Base-by-base conservation (phyloP, 2,329 filamentous ascomycete species). In the Blastomyces gilchristii region DNA sequence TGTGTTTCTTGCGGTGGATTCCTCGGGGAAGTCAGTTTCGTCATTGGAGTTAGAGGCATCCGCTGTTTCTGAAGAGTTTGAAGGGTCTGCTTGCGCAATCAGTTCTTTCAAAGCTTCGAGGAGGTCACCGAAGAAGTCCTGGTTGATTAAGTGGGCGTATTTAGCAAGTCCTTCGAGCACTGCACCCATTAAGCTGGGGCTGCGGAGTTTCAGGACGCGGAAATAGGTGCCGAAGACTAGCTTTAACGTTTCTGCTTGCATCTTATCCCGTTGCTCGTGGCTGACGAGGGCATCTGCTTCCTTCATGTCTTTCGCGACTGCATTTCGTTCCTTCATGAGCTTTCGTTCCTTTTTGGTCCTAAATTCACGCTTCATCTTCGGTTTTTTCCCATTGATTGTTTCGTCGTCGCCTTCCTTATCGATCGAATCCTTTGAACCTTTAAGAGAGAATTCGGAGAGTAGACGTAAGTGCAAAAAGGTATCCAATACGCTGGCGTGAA, bases 41-140 rank as follows among this genome's bases (percentile, higher is more conserved):
- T 72, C 71, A 12, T 74, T 73, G 2, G 77, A 73, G 12, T 78
- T 74, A 9, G 77, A 75, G 2, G 78, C 70, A 16, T 75, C 75
- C n/a, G 75, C 72, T 49, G 77, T 74, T 3, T 80, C 80, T 18
- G 82, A 80, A 18, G 70, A 73, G n/a, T 77, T 71, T 63, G 80
- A 75, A 22, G 76, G 71, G 16, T 73, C 69, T 25, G 71, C 69
- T 68, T 92, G 85, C 3, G 85, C 84, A 69, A 97, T 93, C 54
- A 99, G 83, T 67, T 99, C 94, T 75, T 96, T 95, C 49, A 99
- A 81, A 0, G 91, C 93, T 76, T 97, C 94, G 12, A 99, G 84
- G 39, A 99, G 82, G 72, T 99, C 94, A 37, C 93, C 94, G 70
- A 99, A 99, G 80, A 99, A 97, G 73, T 99, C 91, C 72, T 99